Evolutionary conservation across 2,329 filamentous ascomycete species (phyloP).

Genomic region (Coleophoma cylindrospora): DNA sequence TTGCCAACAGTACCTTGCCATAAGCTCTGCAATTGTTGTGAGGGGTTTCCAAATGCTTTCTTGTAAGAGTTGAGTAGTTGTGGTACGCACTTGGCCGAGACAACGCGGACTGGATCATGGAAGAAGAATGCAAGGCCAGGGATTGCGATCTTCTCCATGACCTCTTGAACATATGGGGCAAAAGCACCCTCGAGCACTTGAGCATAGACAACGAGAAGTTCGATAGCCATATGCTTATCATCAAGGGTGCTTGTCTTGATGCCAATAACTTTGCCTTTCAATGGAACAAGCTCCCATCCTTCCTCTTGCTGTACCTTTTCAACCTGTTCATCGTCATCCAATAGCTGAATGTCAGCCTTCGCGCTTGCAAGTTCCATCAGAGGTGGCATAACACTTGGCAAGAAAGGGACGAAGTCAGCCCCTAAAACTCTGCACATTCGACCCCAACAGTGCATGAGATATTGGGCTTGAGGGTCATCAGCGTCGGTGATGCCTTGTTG

Average conservation of each 20-base stretch:
- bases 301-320: conserved; percentile 91
- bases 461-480: conserved; percentile 94
- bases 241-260: conserved; percentile 96
- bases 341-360: conserved; percentile 93
- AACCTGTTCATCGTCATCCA: conserved; percentile 93
- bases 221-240: conserved; percentile 99
- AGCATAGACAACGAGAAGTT: conserved; percentile 94
- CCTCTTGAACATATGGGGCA: conserved; percentile 83
- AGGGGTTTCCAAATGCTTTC: conserved; percentile 78
- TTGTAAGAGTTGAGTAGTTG: conserved; percentile 92
- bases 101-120: conserved; percentile 93
- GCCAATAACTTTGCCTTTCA: conserved; percentile 97
- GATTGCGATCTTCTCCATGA: conserved; percentile 94
- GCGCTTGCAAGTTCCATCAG: conserved; percentile 85
- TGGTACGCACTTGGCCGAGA: conserved; percentile 90
- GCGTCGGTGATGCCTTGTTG: conserved; percentile 82
- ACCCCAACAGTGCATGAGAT: conserved; percentile 98
- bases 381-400: conserved; percentile 90
- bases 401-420: conserved; percentile 84
- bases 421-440: conserved; percentile 96
- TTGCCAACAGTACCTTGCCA: conserved; percentile 87
- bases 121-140: conserved; percentile 97
- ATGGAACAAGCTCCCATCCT: conserved; percentile 93
- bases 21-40: conserved; percentile 71
- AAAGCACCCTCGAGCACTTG: conserved; percentile 92